Conservation (phyloP, 371 early-diverging fungal species). For the Mucor saturninus region DNA sequence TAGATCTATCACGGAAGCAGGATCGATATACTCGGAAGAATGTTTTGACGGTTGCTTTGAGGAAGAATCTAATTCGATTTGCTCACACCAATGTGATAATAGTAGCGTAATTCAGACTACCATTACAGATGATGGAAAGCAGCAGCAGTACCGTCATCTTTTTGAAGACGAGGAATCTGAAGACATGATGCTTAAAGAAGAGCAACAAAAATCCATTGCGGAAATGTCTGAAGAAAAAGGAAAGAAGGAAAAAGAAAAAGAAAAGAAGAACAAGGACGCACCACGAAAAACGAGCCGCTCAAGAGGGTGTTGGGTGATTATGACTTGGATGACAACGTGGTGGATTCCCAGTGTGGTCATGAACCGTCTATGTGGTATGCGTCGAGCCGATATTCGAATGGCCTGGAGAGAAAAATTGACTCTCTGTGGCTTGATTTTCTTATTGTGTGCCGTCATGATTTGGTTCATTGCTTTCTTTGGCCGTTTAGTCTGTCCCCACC, state of each 20-base stretch:
- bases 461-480: slow-evolving; percentile 82
- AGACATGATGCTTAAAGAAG: not conserved
- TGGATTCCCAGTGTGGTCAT: slow-evolving; percentile 80
- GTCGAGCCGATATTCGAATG: slow-evolving; percentile 80
- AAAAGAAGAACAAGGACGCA: slow-evolving; percentile 8
- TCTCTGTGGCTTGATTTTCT: slow-evolving; percentile 75
- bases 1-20: slow-evolving; percentile 28
- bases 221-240: not conserved
- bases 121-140: slow-evolving; percentile 16
- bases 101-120: slow-evolving; percentile 6
- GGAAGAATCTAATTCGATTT: slow-evolving; percentile 36
- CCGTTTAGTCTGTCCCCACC: slow-evolving; percentile 84
- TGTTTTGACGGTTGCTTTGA: slow-evolving; percentile 34
- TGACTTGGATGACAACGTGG: slow-evolving; percentile 88
- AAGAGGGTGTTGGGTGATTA: slow-evolving; percentile 77
- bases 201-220: not conserved
- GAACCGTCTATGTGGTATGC: slow-evolving; percentile 67
- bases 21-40: slow-evolving; percentile 55
- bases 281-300: slow-evolving; percentile 40
- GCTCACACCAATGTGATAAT: slow-evolving; percentile 34
- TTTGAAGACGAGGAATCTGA: slow-evolving; percentile 11
- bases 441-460: slow-evolving; percentile 54
- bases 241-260: slow-evolving; percentile 4
- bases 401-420: slow-evolving; percentile 88
- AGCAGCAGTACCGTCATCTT: slow-evolving; percentile 13